Percentiles rank a stretch among this genome's conserved stretches.
These are phyloP conservation scores for Pisolithus tinctorius DNA, from an alignment of 768 basidiomycete species.

Conservation along the genomic window DNA sequence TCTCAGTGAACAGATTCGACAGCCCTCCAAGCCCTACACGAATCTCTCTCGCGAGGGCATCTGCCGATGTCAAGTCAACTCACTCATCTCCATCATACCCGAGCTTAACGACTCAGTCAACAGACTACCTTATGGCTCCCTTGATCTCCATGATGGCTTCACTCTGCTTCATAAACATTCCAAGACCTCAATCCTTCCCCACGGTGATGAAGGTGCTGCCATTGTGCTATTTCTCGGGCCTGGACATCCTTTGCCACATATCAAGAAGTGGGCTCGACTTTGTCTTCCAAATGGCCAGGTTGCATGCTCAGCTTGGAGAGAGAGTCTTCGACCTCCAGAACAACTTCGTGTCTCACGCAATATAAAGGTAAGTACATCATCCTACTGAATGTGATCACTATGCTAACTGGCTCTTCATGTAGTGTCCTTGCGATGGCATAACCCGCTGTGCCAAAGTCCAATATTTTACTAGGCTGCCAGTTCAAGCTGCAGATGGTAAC, in stretches of 20 bases:
- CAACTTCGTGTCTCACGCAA: no score
- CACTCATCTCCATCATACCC: constrained; percentile 8
- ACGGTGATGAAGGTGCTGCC: neutral
- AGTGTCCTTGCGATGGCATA: neutral
- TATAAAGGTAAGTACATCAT: no score
- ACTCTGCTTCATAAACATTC: no score
- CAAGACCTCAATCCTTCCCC: neutral
- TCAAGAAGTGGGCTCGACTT: neutral
- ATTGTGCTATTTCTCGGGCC: neutral
- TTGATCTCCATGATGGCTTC: neutral
- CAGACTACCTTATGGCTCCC: neutral
- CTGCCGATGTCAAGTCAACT: constrained; percentile 11
- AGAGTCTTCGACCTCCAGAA: no score
- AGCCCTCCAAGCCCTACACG: constrained; percentile 19
- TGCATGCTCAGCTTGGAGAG: no score
- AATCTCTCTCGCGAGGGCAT: constrained; percentile 21
- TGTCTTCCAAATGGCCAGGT: no score
- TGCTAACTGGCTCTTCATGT: neutral
- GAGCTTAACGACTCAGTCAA: no score
- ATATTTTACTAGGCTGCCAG: no score
- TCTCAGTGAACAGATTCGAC: constrained; percentile 18
- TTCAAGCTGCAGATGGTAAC: neutral
- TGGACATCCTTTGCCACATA: neutral
- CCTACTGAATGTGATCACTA: neutral
- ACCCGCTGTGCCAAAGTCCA: neutral